These are phyloP conservation scores for Monosiga brevicollis DNA, from an alignment of 78 protist species.

Conservation along the genomic window DNA sequence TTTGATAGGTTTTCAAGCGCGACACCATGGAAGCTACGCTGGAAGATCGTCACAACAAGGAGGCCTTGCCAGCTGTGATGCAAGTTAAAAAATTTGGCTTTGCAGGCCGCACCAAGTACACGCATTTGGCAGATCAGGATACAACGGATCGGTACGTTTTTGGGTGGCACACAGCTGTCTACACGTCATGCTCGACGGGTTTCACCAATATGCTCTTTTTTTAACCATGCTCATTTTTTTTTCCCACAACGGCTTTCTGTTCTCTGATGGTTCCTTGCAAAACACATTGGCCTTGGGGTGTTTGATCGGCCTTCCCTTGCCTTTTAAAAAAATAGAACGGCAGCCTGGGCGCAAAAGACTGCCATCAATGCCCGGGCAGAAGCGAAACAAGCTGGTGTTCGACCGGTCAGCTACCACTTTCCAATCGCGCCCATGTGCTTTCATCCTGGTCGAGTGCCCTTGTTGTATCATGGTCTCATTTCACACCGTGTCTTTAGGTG, in stretches of 20 bases:
- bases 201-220: too few relatives aligned
- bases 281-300: neutral
- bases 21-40: constrained; percentile 25
- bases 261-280: neutral
- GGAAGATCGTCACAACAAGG: constrained; percentile 34
- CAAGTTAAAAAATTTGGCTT: constrained; percentile 46
- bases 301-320: neutral
- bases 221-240: neutral
- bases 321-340: too few relatives aligned
- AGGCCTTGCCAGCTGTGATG: constrained; percentile 31
- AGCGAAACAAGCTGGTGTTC: too few relatives aligned
- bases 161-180: too few relatives aligned
- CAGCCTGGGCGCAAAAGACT: too few relatives aligned
- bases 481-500: too few relatives aligned
- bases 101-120: constrained; percentile 42
- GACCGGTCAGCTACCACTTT: too few relatives aligned
- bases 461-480: too few relatives aligned
- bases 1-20: neutral
- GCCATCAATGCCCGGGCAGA: too few relatives aligned
- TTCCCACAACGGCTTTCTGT: neutral
- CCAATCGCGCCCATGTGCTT: too few relatives aligned
- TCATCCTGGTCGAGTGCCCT: too few relatives aligned
- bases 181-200: too few relatives aligned
- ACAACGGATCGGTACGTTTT: constrained; percentile 13
- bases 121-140: constrained; percentile 50